Base-by-base conservation (phyloP, 257 asterid species). In the Osmanthus fragrans region DNA sequence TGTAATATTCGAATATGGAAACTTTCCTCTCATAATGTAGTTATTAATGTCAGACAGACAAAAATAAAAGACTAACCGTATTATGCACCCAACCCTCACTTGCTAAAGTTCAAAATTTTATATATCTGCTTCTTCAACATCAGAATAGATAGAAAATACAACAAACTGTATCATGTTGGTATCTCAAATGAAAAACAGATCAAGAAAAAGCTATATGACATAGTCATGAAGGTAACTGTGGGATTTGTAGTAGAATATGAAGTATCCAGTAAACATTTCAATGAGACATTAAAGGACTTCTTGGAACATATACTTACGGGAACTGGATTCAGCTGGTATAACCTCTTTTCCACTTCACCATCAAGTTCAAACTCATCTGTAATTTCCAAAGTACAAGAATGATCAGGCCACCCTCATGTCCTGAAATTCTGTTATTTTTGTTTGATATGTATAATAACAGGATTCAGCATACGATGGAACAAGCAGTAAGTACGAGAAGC, bases 291-390 rank as follows among this genome's bases (percentile, higher is more conserved):
- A 75, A 67, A 70, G 66, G 64, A 78, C 40, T 23, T 5, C 45
- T 8, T 39, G 45, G 45, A 39, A 39, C 42, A 39, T 30, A 70
- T 66, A 86, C 99, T 91, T 85, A 91, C 97, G 76, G 95, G 96
- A 76, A 89, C 87, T 54, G 97, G 86, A 82, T 83, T 73, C 92
- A 91, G 87, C 80, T 90, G 92, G 82, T 88, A 81, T 79, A 96
- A 78, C 89, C 97, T 92, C 92, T 88, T 93, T 86, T 85, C 90
- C 56, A 95, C 97, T 88, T 93, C 97, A 76, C 97, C 99, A 82
- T 90, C 97, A 80, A 92, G 76, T 75, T 89, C 94, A 75, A 82
- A 84, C 80, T 92, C 94, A 78, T 94, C 94, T 56, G 90, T 84
- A 76, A 92, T 90, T 82, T 88, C 99, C 88, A 94, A 79, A 58